phyloP scores from a whole-genome alignment of 78 protist genomes.

The Salpingoeca rosetta region DNA sequence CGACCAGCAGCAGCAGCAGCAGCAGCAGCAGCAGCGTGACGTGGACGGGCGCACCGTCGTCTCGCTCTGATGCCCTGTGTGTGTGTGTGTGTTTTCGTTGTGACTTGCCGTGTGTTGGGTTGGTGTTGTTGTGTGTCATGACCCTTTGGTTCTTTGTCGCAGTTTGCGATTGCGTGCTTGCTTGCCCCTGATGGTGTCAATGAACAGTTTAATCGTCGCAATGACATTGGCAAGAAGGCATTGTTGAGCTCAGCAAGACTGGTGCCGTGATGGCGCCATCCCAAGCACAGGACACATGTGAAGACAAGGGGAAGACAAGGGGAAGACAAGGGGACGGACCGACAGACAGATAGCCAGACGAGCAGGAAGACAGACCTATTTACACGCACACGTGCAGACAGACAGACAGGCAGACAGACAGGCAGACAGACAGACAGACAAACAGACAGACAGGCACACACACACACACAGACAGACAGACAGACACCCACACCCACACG shows the following conservation, averaged over 20 bases:
- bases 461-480: neutral
- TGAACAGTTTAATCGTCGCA: neutral
- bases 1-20: neutral
- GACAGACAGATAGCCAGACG: neutral
- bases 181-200: too few relatives aligned
- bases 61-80: too few relatives aligned
- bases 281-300: too few relatives aligned
- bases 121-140: too few relatives aligned
- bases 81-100: too few relatives aligned
- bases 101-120: too few relatives aligned
- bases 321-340: neutral
- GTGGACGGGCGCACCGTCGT: neutral
- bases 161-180: too few relatives aligned
- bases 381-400: neutral
- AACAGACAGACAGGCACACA: neutral
- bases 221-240: neutral
- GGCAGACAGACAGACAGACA: neutral
- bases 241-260: neutral
- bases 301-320: neutral
- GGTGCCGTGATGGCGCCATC: too few relatives aligned
- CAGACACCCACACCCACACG: neutral
- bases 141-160: too few relatives aligned
- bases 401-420: neutral
- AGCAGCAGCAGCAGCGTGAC: neutral
- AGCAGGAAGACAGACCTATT: neutral